A percentile compares a stretch with the other conserved stretches of the same genome.
These are phyloP conservation scores for Davidsoniella australis DNA, from an alignment of 2,329 filamentous ascomycete species.

Conservation along the genomic window DNA sequence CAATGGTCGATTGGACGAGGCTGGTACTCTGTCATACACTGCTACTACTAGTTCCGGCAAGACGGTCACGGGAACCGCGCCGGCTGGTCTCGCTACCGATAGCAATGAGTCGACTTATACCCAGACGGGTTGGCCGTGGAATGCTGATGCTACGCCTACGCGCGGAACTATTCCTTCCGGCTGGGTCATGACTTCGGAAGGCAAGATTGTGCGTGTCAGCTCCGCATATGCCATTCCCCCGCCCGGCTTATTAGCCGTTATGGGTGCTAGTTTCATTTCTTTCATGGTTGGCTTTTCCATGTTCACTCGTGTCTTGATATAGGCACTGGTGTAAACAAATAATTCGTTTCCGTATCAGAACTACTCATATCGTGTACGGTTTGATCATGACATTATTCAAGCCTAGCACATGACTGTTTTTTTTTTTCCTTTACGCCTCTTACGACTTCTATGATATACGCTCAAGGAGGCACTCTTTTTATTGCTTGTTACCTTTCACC, in stretches of 20 bases:
- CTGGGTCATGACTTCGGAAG: constrained; percentile 63
- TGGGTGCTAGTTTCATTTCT: constrained; percentile 12
- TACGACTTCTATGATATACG: too few relatives aligned
- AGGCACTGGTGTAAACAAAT: background rate
- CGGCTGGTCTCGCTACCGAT: constrained; percentile 47
- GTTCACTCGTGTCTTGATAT: background rate
- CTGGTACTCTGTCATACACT: constrained; percentile 33
- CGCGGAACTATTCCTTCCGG: constrained; percentile 50
- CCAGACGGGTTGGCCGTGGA: constrained; percentile 53
- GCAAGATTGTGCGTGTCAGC: constrained; percentile 61
- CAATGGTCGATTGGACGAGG: constrained; percentile 46
- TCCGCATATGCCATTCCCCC: constrained; percentile 30
- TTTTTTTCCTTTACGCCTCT: too few relatives aligned
- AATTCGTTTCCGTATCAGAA: too few relatives aligned
- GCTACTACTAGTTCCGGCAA: constrained; percentile 35
- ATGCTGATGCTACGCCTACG: constrained; percentile 34
- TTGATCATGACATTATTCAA: too few relatives aligned
- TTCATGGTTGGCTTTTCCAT: background rate
- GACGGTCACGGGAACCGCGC: constrained; percentile 51
- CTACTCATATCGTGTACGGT: too few relatives aligned
- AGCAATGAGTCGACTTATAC: constrained; percentile 34
- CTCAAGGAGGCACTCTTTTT: too few relatives aligned
- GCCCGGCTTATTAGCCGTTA: constrained; percentile 15
- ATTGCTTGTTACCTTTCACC: too few relatives aligned
- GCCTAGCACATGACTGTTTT: too few relatives aligned